Conservation (phyloP, 208 protist genomes). For the Trypanosoma avium region DNA sequence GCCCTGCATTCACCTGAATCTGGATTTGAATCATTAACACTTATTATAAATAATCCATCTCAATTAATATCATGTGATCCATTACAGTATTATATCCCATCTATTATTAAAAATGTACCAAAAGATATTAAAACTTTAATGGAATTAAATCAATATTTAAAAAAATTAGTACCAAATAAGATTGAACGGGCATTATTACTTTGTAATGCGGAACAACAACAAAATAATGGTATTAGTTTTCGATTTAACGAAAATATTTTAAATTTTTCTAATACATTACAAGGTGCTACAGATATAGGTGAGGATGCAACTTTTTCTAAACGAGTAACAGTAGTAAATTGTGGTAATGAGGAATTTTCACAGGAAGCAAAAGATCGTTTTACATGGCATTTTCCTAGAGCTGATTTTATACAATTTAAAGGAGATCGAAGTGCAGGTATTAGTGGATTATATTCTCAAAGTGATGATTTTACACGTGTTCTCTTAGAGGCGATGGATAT, state of each 20-base stretch:
- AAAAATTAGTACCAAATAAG: conserved; percentile 34
- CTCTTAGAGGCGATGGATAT: conserved; percentile 49
- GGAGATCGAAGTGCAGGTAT: conserved; percentile 20
- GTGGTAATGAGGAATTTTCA: conserved; percentile 11
- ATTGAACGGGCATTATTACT: conserved; percentile 58
- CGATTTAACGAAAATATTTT: conserved; percentile 47
- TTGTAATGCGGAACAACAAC: conserved; percentile 42
- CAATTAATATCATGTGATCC: conserved; percentile 51
- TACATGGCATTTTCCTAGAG: conserved; percentile 32
- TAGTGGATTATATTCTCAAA: conserved; percentile 20
- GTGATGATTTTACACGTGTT: conserved; percentile 20
- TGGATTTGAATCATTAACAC: conserved; percentile 49
- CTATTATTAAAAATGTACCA: conserved; percentile 32
- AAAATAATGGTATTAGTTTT: conserved; percentile 30
- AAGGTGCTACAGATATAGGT: conserved; percentile 12
- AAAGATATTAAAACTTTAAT: conserved; percentile 20
- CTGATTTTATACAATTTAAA: conserved; percentile 36
- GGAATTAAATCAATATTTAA: conserved; percentile 49
- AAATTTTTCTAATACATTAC: conserved; percentile 19
- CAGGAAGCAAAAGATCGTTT: conserved; percentile 33
- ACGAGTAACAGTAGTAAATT: conserved; percentile 49
- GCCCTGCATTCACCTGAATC: conserved; percentile 55
- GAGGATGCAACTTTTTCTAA: conserved; percentile 30
- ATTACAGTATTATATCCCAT: conserved; percentile 23
- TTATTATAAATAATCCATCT: conserved; percentile 54